These are phyloP conservation scores for Tinospora cordifolia DNA, from an alignment of 164 flowering plant species.

Conservation along the genomic window DNA sequence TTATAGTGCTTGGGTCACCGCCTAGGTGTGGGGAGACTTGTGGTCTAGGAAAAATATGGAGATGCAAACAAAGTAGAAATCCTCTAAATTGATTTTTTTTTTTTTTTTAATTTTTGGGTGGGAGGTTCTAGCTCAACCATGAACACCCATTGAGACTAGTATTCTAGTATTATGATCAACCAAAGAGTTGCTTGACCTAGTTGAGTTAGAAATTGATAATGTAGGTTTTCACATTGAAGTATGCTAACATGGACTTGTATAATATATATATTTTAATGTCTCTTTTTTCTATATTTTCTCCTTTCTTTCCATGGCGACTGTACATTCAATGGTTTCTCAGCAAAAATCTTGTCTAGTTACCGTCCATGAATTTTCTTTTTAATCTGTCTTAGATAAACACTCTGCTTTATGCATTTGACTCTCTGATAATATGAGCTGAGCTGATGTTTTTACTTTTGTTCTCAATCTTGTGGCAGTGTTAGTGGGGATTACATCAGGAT, in stretches of 20 bases:
- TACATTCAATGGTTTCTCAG: neutral
- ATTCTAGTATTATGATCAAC: too few relatives aligned
- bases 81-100: too few relatives aligned
- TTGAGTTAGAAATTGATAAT: too few relatives aligned
- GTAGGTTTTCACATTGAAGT: neutral
- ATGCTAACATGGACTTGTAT: neutral
- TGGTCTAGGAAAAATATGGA: too few relatives aligned
- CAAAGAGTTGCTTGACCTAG: too few relatives aligned
- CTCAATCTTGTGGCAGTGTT: slow-evolving; percentile 36
- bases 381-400: too few relatives aligned
- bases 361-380: neutral
- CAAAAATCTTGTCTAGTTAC: neutral
- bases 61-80: too few relatives aligned
- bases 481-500: slow-evolving; percentile 62
- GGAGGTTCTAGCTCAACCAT: too few relatives aligned
- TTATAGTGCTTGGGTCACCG: too few relatives aligned
- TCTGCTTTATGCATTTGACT: neutral
- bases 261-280: neutral
- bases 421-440: neutral
- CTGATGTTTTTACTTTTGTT: neutral
- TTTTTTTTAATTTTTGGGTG: too few relatives aligned
- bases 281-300: neutral
- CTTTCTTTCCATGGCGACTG: neutral
- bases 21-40: too few relatives aligned
- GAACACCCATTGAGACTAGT: too few relatives aligned